Base-by-base conservation (phyloP, 768 basidiomycete genomes). In the Tremella fuciformis region DNA sequence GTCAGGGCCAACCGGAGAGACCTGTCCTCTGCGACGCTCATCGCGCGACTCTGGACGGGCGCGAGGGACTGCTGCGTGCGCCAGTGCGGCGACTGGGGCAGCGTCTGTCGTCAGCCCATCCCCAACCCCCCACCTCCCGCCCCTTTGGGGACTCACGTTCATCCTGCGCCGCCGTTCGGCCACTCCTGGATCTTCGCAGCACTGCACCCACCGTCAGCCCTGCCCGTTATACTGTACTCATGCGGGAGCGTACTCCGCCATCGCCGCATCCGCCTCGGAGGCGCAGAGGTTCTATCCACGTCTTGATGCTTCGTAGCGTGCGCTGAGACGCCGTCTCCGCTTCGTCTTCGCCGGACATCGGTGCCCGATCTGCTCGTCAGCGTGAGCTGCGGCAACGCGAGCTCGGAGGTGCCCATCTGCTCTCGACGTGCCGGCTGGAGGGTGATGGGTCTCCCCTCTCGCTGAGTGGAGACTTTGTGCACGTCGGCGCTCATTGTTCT, bases 1-100 rank as follows among this genome's bases (percentile, higher is more conserved):
- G n/a, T 46, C 42, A 46, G 16, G 16, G 42, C 42, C 42, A 46
- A 22, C n/a, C 42, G 42, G 42, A 46, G 42, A 22, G 42, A 46
- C 22, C 42, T 4, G 22, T 46, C 42, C n/a, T 46, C 42, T n/a
- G 42, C n/a, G 16, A 46, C n/a, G n/a, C 42, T n/a, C n/a, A 22
- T 46, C n/a, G 42, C n/a, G 16, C 22, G 42, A 22, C 42, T n/a
- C n/a, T 46, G 22, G 42, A 46, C n/a, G 42, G 42, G 22, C n/a
- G 42, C 22, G 4, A 46, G 22, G 42, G n/a, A 46, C 16, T 46
- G 29, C 11, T 34, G 29, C 11, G 29, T 34, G 8, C 42, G 42
- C 42, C 42, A 46, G 16, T 46, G 42, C 6, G 42, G 42, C n/a
- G 42, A 46, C 16, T 46, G 42, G 6, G 42, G 42, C 22, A 46